Conservation (phyloP, 2,329 filamentous ascomycete species). For the Grosmannia clavigera region DNA sequence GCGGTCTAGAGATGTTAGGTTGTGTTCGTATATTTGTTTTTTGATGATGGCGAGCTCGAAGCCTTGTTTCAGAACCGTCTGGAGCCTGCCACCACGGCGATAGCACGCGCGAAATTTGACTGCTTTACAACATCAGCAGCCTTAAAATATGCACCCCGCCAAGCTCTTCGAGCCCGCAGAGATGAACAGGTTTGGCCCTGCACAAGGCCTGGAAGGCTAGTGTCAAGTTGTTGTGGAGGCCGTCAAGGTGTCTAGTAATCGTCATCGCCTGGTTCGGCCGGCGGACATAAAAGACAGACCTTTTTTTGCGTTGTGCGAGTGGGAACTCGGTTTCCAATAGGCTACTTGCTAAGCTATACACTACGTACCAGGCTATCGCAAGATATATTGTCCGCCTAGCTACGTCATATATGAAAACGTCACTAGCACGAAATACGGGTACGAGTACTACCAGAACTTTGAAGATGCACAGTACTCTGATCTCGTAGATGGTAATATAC, state of each 20-base stretch:
- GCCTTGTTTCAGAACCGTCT: too few species aligned
- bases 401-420: conserved; percentile 52
- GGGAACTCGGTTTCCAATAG: too few species aligned
- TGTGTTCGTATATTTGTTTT: too few species aligned
- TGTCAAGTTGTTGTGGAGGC: conserved; percentile 28
- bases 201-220: conserved; percentile 30
- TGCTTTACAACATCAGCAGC: neutral
- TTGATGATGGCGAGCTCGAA: too few species aligned
- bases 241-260: conserved; percentile 34
- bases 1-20: neutral
- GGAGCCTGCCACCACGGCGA: too few species aligned
- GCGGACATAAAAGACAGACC: neutral
- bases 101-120: too few species aligned
- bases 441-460: conserved; percentile 20
- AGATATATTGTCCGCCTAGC: conserved; percentile 29
- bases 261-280: conserved; percentile 45
- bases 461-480: conserved; percentile 26
- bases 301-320: too few species aligned
- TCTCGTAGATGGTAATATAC: too few species aligned
- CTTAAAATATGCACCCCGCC: conserved; percentile 21
- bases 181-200: conserved; percentile 40
- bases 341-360: conserved; percentile 1
- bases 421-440: too few species aligned
- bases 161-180: conserved; percentile 8
- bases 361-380: conserved; percentile 39